A percentile compares a stretch with the other conserved stretches of the same genome.
Conservation (phyloP, 495 filamentous ascomycete genomes). For the Rhypophila decipiens region DNA sequence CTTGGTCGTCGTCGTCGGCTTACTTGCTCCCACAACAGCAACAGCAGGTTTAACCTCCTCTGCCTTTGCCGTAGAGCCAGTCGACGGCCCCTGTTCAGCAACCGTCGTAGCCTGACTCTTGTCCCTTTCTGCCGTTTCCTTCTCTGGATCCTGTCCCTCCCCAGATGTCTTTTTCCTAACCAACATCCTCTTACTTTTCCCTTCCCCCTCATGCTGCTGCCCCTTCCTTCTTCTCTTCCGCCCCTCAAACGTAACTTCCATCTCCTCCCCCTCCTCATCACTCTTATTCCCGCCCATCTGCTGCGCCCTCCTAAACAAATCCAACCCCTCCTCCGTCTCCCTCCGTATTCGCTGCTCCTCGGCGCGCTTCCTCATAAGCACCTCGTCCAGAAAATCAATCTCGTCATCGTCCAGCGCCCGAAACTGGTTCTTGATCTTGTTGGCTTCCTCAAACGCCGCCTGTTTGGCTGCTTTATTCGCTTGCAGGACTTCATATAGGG, state of each 20-base stretch:
- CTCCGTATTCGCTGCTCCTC: constrained; percentile 69
- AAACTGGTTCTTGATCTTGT: constrained; percentile 86
- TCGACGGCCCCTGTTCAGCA: too few relatives aligned
- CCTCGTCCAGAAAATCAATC: constrained; percentile 80
- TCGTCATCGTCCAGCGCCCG: constrained; percentile 90
- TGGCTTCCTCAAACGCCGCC: constrained; percentile 90
- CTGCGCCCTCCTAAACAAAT: constrained; percentile 61
- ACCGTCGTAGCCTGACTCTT: too few relatives aligned
- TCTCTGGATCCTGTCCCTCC: constrained; percentile 4
- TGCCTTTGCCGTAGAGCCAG: too few relatives aligned
- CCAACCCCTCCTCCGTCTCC: constrained; percentile 69
- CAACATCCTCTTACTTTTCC: constrained; percentile 13
- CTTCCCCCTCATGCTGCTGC: constrained; percentile 17
- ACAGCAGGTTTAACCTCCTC: too few relatives aligned
- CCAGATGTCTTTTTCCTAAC: constrained; percentile 16
- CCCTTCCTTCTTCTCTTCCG: not conserved
- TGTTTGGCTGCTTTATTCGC: constrained; percentile 97
- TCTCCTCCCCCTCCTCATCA: constrained; percentile 3
- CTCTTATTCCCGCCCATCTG: constrained; percentile 37
- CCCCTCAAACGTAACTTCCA: not conserved
- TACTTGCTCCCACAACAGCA: too few relatives aligned
- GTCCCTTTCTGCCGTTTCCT: too few relatives aligned
- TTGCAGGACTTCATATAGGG: constrained; percentile 80
- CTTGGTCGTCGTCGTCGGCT: too few relatives aligned
- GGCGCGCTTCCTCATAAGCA: constrained; percentile 59